Evolutionary conservation across 2,329 filamentous ascomycete species (phyloP).

Genomic region (Colletotrichum salicis): DNA sequence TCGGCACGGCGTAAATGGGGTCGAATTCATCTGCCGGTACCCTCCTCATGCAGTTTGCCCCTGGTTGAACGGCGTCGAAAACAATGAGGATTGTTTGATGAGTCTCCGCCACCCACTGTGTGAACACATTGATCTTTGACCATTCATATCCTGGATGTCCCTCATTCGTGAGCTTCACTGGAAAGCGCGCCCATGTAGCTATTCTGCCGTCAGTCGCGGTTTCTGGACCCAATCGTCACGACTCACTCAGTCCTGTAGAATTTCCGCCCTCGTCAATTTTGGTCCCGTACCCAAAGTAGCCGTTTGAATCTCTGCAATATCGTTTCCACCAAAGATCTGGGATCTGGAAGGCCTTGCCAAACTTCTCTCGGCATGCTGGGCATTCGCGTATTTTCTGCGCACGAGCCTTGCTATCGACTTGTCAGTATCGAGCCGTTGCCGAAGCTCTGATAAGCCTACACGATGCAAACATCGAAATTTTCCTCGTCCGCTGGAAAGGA

Average conservation of each 20-base stretch:
- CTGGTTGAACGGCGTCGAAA: constrained; percentile 41
- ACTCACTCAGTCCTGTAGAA: constrained; percentile 37
- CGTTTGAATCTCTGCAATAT: constrained; percentile 48
- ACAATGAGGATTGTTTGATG: constrained; percentile 44
- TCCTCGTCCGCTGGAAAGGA: background rate
- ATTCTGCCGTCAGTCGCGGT: background rate
- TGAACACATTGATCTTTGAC: constrained; percentile 49
- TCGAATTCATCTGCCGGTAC: constrained; percentile 18
- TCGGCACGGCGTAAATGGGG: constrained; percentile 1
- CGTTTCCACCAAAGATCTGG: constrained; percentile 50
- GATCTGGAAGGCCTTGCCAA: constrained; percentile 42
- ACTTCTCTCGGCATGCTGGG: constrained; percentile 38
- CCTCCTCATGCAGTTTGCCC: constrained; percentile 8
- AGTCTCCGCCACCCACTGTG: constrained; percentile 38
- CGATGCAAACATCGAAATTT: constrained; percentile 26
- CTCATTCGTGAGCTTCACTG: constrained; percentile 40
- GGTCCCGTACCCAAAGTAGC: constrained; percentile 49
- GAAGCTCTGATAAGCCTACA: constrained; percentile 3
- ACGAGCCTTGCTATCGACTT: constrained; percentile 41
- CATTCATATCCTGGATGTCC: constrained; percentile 43
- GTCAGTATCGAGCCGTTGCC: background rate
- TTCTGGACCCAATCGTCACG: no score
- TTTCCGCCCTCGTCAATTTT: constrained; percentile 29
- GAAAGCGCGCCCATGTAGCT: constrained; percentile 48
- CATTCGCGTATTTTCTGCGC: constrained; percentile 46